These are phyloP conservation scores for Solanum etuberosum DNA, from an alignment of 257 asterid species.

Conservation along the genomic window DNA sequence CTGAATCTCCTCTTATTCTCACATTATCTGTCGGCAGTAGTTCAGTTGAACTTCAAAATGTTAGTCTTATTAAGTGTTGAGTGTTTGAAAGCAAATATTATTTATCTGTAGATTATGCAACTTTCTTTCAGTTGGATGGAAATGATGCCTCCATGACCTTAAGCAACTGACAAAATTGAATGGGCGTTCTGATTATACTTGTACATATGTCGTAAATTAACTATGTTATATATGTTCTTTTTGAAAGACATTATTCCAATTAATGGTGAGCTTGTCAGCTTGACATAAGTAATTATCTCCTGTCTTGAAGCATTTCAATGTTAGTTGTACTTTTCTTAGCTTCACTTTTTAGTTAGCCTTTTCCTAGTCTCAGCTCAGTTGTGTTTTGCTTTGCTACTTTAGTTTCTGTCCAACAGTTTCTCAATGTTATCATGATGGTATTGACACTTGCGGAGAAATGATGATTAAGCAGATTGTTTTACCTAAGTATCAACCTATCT, in stretches of 20 bases:
- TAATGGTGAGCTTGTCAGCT: background rate
- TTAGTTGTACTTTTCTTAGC: background rate
- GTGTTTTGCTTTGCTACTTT: background rate
- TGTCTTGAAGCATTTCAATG: background rate
- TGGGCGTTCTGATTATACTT: background rate
- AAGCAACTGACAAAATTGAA: background rate
- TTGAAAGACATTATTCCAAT: background rate
- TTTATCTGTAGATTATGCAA: background rate
- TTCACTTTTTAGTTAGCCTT: background rate
- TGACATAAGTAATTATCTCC: background rate
- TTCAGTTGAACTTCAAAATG: background rate
- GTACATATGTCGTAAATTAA: background rate
- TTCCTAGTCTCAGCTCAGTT: background rate
- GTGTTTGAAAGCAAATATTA: background rate
- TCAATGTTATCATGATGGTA: background rate
- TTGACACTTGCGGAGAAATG: background rate
- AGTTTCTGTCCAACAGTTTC: background rate
- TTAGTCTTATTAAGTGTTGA: background rate
- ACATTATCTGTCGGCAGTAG: background rate
- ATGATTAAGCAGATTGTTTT: background rate
- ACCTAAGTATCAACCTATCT: background rate
- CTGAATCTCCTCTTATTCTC: background rate
- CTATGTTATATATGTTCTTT: background rate
- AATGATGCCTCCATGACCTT: background rate
- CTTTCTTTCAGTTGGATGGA: background rate